Evolutionary conservation across 352 stramenopile genomes (phyloP).

Genomic region (Phytophthora citricola): DNA sequence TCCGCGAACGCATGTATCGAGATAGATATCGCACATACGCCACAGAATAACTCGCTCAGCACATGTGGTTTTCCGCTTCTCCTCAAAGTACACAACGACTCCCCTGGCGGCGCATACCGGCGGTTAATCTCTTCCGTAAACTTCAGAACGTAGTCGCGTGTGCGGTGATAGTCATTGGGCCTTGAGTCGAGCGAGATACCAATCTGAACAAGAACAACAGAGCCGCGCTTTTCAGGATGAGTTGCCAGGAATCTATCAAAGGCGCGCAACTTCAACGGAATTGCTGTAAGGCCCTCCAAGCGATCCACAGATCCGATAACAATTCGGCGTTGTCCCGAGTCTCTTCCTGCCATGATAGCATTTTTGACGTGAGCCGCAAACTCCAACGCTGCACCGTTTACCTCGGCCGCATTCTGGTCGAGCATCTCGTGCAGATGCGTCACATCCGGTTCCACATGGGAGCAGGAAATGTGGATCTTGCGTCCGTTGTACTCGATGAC

Average conservation of each 20-base stretch:
- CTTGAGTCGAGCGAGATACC: conserved; percentile 74
- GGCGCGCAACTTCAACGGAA: conserved; percentile 97
- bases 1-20: conserved; percentile 73
- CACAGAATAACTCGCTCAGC: conserved; percentile 75
- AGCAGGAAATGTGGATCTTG: conserved; percentile 96
- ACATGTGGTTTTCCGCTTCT: conserved; percentile 70
- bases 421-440: conserved; percentile 73
- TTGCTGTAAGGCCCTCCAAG: conserved; percentile 95
- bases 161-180: conserved; percentile 94
- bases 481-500: conserved; percentile 96
- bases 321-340: conserved; percentile 43
- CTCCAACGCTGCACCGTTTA: conserved; percentile 25
- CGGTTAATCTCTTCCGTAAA: conserved; percentile 95
- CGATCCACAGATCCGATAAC: conserved; percentile 93
- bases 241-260: conserved; percentile 95
- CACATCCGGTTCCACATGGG: conserved; percentile 96
- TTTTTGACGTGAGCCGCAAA: conserved; percentile 54
- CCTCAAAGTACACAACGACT: conserved; percentile 77
- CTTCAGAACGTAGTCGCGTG: conserved; percentile 89
- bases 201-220: conserved; percentile 84
- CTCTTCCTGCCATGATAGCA: conserved; percentile 34
- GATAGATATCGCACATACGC: conserved; percentile 71
- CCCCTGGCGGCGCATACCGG: conserved; percentile 63
- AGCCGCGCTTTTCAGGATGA: conserved; percentile 71
- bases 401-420: conserved; percentile 49